Evolutionary conservation across 768 basidiomycete species (phyloP), one percentile per base, ranked within the genome.

Genomic region (Imleria badia): DNA sequence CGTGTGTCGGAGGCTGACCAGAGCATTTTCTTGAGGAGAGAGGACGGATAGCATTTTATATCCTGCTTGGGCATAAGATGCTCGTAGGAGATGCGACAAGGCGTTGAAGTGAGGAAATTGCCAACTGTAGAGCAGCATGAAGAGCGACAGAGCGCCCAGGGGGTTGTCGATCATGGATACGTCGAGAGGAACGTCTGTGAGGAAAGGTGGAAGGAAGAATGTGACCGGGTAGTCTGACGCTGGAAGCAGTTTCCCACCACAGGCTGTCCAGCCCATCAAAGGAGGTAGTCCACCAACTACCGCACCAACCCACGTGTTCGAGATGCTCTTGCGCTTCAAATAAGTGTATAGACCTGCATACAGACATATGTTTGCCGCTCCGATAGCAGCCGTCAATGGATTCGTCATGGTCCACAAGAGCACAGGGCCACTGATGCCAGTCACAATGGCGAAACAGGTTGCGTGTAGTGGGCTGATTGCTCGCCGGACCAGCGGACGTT

Each of bases 51-150:
- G 81, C 97, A 99, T 99, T 48, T 81, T 81, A 69, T 95, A 99
- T 17, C 95, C 95, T 19, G 89, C 92, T 66, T 92, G 85, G 5
- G 97, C 92, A 71, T 99, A 99, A 19, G 88, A 88, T 11, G 81
- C 84, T 35, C 95, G 84, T 10, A 95, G 81, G 46, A 95, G 76
- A 71, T 97, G 83, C 9, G 94, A 86, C n/a, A 99, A 78, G 1
- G 93, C 72, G 71, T 95, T 98, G 76, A 99, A 98, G 71, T 99
- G 96, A 34, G 96, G 95, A 74, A 98, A 98, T 68, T 99, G 97
- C 96, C 96, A 99, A 56, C 89, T 89, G 75, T 86, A 99, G 10
- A 97, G 80, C 44, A 98, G 72, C 72, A 87, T 79, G 74, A 91
- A 92, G 3, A 99, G 76, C 3, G 87, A 84, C 54, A 91, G 72